These are phyloP conservation scores for Exophiala lecanii-corni DNA, from an alignment of 2,329 filamentous ascomycete genomes.

Conservation along the genomic window DNA sequence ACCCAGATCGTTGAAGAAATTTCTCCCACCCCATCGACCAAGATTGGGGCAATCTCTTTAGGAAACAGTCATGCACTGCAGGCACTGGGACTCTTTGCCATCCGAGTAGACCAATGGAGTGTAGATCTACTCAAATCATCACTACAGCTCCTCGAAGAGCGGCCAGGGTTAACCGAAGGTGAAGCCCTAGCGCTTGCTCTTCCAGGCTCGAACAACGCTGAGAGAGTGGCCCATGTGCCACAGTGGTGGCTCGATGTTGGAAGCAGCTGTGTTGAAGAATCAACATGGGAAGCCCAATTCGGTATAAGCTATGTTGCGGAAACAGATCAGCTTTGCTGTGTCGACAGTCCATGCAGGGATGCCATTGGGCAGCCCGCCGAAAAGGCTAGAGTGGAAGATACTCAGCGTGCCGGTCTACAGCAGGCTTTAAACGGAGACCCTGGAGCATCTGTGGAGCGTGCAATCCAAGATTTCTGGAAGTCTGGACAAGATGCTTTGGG, in stretches of 20 bases:
- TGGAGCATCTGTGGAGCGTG: neutral
- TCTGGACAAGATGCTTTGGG: neutral
- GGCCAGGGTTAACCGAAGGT: neutral
- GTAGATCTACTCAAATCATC: neutral
- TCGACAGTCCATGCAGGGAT: neutral
- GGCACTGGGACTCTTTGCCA: constrained; percentile 2
- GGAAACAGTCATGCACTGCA: neutral
- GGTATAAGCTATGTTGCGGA: neutral
- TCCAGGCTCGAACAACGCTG: neutral
- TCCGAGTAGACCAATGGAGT: neutral
- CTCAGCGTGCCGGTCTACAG: neutral
- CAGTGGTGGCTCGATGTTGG: constrained; percentile 3
- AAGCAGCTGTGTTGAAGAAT: constrained; percentile 1
- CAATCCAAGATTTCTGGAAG: neutral
- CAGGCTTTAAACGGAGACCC: neutral
- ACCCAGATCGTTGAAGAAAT: neutral
- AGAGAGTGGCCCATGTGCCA: neutral
- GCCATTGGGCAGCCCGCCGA: neutral
- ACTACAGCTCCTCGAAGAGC: neutral
- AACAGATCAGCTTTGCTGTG: constrained; percentile 1
- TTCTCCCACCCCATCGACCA: neutral
- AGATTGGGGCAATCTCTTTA: neutral
- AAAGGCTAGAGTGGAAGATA: neutral
- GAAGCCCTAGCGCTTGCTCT: neutral
- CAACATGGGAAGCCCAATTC: constrained; percentile 3